These are phyloP conservation scores for Tulasnella sp. DNA, from an alignment of 768 basidiomycete genomes.

Conservation along the genomic window DNA sequence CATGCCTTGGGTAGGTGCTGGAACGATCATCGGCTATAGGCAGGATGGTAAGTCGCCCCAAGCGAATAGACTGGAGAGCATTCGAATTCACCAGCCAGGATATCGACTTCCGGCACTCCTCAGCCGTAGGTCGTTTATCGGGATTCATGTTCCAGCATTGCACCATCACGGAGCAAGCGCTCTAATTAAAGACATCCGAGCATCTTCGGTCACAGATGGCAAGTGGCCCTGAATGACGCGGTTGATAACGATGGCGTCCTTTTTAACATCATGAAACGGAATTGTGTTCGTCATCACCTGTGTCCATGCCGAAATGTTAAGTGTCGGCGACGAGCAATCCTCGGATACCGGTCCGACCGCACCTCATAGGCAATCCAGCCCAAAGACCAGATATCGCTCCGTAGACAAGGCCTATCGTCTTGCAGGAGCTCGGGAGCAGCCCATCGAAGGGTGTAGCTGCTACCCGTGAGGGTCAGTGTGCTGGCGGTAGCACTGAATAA, in stretches of 20 bases:
- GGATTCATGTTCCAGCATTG: too few relatives aligned
- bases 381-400: conserved; percentile 12
- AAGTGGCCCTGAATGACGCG: too few relatives aligned
- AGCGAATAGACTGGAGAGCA: too few relatives aligned
- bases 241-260: not conserved
- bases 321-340: not conserved
- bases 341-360: too few relatives aligned
- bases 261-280: not conserved
- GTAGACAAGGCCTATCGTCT: not conserved
- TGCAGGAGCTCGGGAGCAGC: not conserved
- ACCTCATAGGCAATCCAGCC: conserved; percentile 6
- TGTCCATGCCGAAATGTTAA: not conserved
- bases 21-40: too few relatives aligned
- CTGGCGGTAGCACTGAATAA: not conserved
- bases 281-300: not conserved
- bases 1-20: not conserved
- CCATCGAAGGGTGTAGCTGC: not conserved
- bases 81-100: too few relatives aligned
- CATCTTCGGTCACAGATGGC: too few relatives aligned
- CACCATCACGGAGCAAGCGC: too few relatives aligned
- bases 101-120: too few relatives aligned
- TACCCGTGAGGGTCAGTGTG: not conserved
- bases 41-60: too few relatives aligned
- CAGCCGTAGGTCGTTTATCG: too few relatives aligned
- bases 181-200: too few relatives aligned